These are phyloP conservation scores for Nakazawaea ambrosiae DNA, from an alignment of 805 yeast genomes.

Conservation along the genomic window DNA sequence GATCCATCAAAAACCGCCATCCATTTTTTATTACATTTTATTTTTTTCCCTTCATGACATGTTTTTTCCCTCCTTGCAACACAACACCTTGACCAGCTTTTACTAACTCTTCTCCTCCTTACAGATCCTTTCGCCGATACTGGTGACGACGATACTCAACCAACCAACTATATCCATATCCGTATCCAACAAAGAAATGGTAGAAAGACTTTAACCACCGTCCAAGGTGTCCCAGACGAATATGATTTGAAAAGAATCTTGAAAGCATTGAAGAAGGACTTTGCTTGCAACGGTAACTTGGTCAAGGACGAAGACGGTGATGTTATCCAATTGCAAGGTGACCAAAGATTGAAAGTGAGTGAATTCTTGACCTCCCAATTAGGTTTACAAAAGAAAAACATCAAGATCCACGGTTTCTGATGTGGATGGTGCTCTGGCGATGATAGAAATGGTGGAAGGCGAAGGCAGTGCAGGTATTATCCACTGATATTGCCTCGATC, in stretches of 20 bases:
- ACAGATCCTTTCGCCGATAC: constrained; percentile 98
- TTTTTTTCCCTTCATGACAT: no score
- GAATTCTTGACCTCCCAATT: constrained; percentile 85
- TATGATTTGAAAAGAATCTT: constrained; percentile 91
- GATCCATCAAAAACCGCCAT: no score
- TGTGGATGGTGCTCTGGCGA: no score
- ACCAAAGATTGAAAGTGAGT: constrained; percentile 93
- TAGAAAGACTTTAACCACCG: constrained; percentile 96
- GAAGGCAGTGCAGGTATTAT: no score
- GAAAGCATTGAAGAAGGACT: constrained; percentile 92
- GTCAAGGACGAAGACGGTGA: constrained; percentile 97
- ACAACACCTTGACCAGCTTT: background rate
- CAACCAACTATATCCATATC: constrained; percentile 92
- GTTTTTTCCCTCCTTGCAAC: no score
- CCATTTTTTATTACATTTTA: no score
- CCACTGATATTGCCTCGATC: no score
- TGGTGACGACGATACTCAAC: constrained; percentile 98
- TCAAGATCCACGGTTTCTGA: constrained; percentile 97
- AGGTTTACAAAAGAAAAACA: constrained; percentile 89
- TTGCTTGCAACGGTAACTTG: constrained; percentile 97
- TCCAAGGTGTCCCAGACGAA: constrained; percentile 94
- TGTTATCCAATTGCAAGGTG: constrained; percentile 97
- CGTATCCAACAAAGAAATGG: constrained; percentile 99
- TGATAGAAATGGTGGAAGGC: background rate
- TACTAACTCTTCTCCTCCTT: constrained; percentile 1